Base-by-base conservation (phyloP, 2,329 filamentous ascomycete species). In the Stachybotrys elegans region DNA sequence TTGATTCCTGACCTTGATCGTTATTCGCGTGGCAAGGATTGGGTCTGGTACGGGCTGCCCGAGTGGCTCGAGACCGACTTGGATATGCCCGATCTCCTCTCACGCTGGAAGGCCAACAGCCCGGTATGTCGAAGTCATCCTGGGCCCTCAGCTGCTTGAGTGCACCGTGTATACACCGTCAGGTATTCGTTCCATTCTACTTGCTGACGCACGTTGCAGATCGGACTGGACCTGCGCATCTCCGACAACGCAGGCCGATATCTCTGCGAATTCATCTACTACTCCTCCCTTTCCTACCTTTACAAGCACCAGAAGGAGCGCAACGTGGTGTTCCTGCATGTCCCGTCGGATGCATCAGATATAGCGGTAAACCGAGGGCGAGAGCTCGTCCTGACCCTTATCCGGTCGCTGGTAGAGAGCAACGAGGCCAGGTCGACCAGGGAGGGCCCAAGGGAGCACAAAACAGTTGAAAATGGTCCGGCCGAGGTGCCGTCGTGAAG, bases 261-360 rank as follows among this genome's bases (percentile, higher is more conserved):
- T 60, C 70, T 90, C 14, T 91, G 86, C 63, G 86, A 91, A 58
- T 91, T 87, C 57, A 88, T 86, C 52, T 88, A 85, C 62, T 89
- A 81, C 63, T 81, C 79, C 6, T 86, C 81, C 48, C 61, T 89
- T 52, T 72, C 83, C 17, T 67, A 81, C 46, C 64, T 81, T 27
- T 69, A 67, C 54, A 75, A 73, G 57, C 61, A 68, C 38, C 55
- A 68, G 36, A 58, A 70, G 47, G 63, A 66, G 17, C 66, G 66
- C 44, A 75, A 75, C 45, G 79, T 86, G 5, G 63, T 83, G 2
- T 91, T 91, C 60, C 65, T 90, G 42, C 86, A 91, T 61, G 85
- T 91, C 2, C 86, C 86, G 1, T 72, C 77, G 6, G 72, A 77
- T 21, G 69, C 73, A 8, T 72, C 77, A 19, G 68, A 77, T 27